phyloP scores from a whole-genome alignment of 2,329 filamentous ascomycete species.

The Epichloe brachyelytri region DNA sequence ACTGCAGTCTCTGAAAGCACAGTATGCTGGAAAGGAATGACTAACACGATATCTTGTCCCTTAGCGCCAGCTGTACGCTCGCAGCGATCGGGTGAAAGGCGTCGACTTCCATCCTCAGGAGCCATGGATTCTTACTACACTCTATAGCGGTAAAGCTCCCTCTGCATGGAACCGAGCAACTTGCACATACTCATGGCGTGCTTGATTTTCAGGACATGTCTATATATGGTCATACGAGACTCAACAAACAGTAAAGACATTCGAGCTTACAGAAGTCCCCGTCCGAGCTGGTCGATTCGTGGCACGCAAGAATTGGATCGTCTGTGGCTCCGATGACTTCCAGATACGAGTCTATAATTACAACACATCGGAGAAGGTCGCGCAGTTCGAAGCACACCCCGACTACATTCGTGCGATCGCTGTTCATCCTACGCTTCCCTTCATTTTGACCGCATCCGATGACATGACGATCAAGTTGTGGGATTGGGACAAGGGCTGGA shows the following conservation, averaged over 20 bases:
- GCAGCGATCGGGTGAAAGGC: slow-evolving; percentile 91
- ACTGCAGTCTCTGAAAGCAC: background rate
- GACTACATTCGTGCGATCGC: slow-evolving; percentile 97
- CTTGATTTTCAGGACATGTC: slow-evolving; percentile 60
- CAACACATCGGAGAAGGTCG: slow-evolving; percentile 98
- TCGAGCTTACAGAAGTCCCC: slow-evolving; percentile 96
- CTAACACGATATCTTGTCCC: background rate
- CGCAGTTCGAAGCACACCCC: slow-evolving; percentile 90
- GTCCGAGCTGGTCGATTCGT: slow-evolving; percentile 94
- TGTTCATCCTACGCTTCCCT: slow-evolving; percentile 89
- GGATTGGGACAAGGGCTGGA: slow-evolving; percentile 99
- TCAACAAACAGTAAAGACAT: slow-evolving; percentile 94
- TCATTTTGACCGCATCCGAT: slow-evolving; percentile 91
- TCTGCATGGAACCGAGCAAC: background rate
- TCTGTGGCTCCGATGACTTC: slow-evolving; percentile 91
- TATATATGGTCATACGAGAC: slow-evolving; percentile 99
- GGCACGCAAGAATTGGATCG: slow-evolving; percentile 97
- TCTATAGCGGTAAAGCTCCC: slow-evolving; percentile 66
- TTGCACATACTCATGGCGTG: background rate
- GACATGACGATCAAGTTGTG: slow-evolving; percentile 98
- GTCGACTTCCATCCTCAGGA: slow-evolving; percentile 96
- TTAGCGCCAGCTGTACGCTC: slow-evolving; percentile 44
- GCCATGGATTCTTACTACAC: slow-evolving; percentile 90
- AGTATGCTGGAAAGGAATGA: background rate
- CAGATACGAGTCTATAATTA: slow-evolving; percentile 88